Conservation (phyloP, 1,284 basidiomycete species). For the Dichomitus squalens region DNA sequence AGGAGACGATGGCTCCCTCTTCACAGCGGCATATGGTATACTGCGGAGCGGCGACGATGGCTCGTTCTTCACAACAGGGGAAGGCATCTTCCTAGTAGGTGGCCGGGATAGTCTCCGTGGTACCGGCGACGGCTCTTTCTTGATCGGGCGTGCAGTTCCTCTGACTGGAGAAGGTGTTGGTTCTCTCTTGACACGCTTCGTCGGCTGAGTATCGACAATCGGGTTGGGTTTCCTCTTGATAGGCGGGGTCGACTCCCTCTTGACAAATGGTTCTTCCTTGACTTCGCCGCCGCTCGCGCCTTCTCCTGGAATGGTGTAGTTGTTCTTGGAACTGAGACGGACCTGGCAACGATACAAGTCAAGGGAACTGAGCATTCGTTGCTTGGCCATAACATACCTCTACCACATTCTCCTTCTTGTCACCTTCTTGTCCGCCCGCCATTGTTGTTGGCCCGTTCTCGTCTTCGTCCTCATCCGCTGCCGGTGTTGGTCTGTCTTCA, state of each 20-base stretch:
- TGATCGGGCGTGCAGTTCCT: background rate
- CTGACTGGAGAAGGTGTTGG: background rate
- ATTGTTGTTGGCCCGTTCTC: background rate
- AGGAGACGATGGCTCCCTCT: background rate
- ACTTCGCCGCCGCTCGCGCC: background rate
- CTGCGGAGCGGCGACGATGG: background rate
- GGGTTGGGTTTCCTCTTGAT: background rate
- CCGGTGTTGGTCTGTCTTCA: background rate
- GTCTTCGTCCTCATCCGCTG: background rate
- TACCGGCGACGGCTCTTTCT: background rate
- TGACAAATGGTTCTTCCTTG: background rate
- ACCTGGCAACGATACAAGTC: background rate
- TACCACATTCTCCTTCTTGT: conserved; percentile 5
- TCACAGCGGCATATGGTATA: background rate
- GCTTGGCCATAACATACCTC: background rate
- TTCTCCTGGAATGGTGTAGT: conserved; percentile 4
- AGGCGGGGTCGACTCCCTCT: background rate
- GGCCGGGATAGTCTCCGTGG: background rate
- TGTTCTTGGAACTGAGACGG: conserved; percentile 5
- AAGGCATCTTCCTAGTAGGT: no score
- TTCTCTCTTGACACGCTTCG: background rate
- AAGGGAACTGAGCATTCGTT: background rate
- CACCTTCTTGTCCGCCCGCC: background rate
- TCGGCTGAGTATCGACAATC: no score
- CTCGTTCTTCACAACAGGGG: background rate